phyloP scores from a whole-genome alignment of 306 rosid genomes.

The Rosa multiflora region DNA sequence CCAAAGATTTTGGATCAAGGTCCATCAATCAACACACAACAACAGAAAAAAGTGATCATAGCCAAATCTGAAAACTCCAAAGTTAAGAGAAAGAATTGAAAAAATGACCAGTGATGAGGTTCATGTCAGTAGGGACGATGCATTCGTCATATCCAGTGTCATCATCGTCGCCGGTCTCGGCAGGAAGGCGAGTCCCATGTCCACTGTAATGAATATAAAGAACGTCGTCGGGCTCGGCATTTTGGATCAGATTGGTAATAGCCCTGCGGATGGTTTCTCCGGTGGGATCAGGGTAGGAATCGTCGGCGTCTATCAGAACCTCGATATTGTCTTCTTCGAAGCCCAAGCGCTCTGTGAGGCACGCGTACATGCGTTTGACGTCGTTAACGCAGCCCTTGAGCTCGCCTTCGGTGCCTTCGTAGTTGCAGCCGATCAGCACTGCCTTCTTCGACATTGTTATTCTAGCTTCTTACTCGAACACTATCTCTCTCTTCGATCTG shows the following conservation, averaged over 20 bases:
- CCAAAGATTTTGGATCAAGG: constrained; percentile 1
- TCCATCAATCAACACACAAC: background rate
- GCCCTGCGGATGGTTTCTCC: constrained; percentile 68
- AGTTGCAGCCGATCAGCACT: constrained; percentile 75
- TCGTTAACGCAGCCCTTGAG: constrained; percentile 77
- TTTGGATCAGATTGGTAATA: constrained; percentile 46
- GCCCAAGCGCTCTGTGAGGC: constrained; percentile 49
- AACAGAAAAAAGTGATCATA: background rate
- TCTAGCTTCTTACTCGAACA: background rate
- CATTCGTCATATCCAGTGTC: constrained; percentile 92
- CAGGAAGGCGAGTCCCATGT: constrained; percentile 78
- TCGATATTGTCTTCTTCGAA: constrained; percentile 48
- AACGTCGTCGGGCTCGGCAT: constrained; percentile 52
- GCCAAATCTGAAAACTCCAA: too few relatives aligned
- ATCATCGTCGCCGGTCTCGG: constrained; percentile 88
- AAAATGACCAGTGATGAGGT: constrained; percentile 65
- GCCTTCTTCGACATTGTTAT: constrained; percentile 63
- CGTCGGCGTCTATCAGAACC: constrained; percentile 69
- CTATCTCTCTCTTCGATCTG: too few relatives aligned
- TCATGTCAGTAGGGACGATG: constrained; percentile 78
- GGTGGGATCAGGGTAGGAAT: constrained; percentile 65
- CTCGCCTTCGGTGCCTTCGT: constrained; percentile 66
- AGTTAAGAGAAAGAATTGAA: too few relatives aligned
- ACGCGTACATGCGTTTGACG: constrained; percentile 51
- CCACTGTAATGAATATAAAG: constrained; percentile 82